Evolutionary conservation across 129 eudicot genomes (phyloP).

Genomic region (sunflower (Helianthus annuus)): DNA sequence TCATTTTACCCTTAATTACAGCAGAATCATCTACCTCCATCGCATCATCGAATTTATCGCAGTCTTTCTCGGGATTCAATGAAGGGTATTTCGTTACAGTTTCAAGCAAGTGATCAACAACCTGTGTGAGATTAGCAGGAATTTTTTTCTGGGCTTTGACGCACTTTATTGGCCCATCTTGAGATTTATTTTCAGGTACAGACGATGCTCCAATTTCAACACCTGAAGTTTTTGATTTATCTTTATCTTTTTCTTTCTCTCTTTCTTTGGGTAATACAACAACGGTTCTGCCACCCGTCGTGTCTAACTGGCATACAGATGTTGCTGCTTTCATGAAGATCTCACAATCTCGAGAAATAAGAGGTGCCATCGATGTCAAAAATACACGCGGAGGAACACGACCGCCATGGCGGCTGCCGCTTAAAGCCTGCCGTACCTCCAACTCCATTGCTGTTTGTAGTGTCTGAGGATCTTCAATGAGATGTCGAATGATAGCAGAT

Average conservation of each 20-base stretch:
- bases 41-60: constrained; percentile 41
- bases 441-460: constrained; percentile 96
- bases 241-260: constrained; percentile 57
- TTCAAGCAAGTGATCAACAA: constrained; percentile 91
- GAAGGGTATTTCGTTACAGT: constrained; percentile 60
- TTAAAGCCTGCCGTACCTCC: constrained; percentile 82
- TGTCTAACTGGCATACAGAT: constrained; percentile 81
- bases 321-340: constrained; percentile 86
- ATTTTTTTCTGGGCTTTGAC: constrained; percentile 81
- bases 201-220: constrained; percentile 55
- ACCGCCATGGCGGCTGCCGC: constrained; percentile 83
- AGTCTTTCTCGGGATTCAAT: constrained; percentile 43
- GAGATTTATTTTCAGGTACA: constrained; percentile 64
- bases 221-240: constrained; percentile 58
- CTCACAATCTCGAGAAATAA: constrained; percentile 85
- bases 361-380: constrained; percentile 94
- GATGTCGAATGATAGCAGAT: constrained; percentile 92
- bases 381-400: constrained; percentile 70
- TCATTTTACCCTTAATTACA: constrained; percentile 80
- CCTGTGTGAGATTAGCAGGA: constrained; percentile 84
- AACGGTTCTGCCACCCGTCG: constrained; percentile 77
- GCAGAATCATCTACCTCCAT: constrained; percentile 83
- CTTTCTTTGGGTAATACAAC: constrained; percentile 67
- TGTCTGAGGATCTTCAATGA: constrained; percentile 96
- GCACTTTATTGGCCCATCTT: constrained; percentile 66